Evolutionary conservation across 768 basidiomycete species (phyloP).

Genomic region (Termitomyces sp.): DNA sequence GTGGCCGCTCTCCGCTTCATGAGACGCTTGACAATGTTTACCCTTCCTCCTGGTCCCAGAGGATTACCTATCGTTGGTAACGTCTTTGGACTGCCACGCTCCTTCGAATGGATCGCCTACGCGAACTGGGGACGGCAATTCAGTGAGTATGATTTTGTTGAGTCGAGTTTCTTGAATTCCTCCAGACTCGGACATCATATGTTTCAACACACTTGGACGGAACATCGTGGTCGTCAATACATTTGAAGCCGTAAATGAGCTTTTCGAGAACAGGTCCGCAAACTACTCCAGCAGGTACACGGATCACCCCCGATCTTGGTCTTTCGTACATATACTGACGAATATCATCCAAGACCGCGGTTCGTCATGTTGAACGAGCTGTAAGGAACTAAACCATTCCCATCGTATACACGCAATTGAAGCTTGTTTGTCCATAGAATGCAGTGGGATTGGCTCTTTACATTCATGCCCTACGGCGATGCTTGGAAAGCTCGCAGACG

Average conservation of each 20-base stretch:
- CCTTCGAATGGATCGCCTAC: conserved; percentile 31
- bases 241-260: conserved; percentile 16
- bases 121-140: conserved; percentile 33
- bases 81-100: conserved; percentile 31
- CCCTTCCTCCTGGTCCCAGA: conserved; percentile 37
- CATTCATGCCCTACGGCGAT: conserved; percentile 13
- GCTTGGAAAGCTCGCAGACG: neutral
- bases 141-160: conserved; percentile 15
- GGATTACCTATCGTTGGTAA: conserved; percentile 36
- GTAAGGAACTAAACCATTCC: neutral
- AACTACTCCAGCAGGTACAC: conserved; percentile 19
- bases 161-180: neutral
- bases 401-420: neutral
- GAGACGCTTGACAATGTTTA: neutral
- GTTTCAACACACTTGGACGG: conserved; percentile 15
- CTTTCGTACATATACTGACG: neutral
- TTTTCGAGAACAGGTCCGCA: conserved; percentile 17
- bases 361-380: conserved; percentile 19
- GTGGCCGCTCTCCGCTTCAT: neutral
- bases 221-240: conserved; percentile 18
- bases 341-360: conserved; percentile 21
- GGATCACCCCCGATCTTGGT: neutral
- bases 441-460: conserved; percentile 16
- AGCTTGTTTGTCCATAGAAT: neutral
- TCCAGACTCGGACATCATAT: conserved; percentile 20